Evolutionary conservation across 164 flowering plant genomes (phyloP), one percentile per base, ranked within the genome.

Genomic region (Macadamia tetraphylla): DNA sequence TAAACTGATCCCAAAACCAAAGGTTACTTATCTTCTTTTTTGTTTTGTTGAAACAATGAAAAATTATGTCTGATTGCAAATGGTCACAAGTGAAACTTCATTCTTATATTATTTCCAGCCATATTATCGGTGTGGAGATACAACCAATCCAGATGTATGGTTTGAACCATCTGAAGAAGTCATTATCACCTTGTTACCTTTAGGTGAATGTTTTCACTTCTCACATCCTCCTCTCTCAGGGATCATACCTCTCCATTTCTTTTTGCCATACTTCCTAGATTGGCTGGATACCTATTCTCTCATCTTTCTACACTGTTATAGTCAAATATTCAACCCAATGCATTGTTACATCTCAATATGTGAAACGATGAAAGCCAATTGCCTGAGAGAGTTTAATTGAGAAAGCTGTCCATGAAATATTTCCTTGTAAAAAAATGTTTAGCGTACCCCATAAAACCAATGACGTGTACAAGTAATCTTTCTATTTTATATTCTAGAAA

Each of bases 141-240:
- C 88, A 42, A 52, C 85, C 17, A 85, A 79, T 73, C 99, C 99
- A 71, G 97, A 94, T 85, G 98, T 92, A 51, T 94, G 99, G 99
- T 92, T 94, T 84, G 98, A 94, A 70, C 89, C 98, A 60, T 66
- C 86, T 62, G 94, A 92, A 97, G 99, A 92, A 84, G 65, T 32
- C 35, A 58, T 49, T 51, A 55, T 57, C n/a, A 32, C 63, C 57
- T 60, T 29, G 18, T 55, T 67, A 9, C 40, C 58, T 13, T 11
- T 35, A 6, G 13, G 58, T 57, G 30, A 61, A 53, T 42, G 40
- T 49, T n/a, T 15, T 15, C 9, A 42, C 29, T 57, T n/a, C 56
- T 32, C 32, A 1, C 17, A 29, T 53, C 30, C 8, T 17, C 58
- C 43, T 68, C 1, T 55, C 30, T 30, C 32, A 0, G 44, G 13